Evolutionary conservation across 192 early-diverging fungal species (phyloP).

Genomic region (Coemansia sp.): DNA sequence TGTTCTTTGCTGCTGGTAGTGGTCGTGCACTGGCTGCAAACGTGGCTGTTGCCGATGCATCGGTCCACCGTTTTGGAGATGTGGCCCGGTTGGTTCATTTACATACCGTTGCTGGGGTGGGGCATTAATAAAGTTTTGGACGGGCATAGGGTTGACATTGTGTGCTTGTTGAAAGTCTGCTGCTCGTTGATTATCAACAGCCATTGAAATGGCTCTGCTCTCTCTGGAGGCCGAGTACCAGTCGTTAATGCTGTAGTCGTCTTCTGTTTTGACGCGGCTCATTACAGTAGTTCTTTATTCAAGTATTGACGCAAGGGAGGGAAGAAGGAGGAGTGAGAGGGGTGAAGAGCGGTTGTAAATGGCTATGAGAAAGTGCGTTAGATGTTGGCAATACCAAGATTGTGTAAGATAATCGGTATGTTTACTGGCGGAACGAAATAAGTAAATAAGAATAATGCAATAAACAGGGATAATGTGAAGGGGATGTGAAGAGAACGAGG

Average conservation of each 20-base stretch:
- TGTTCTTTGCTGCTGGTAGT: conserved; percentile 3
- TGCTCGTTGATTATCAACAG: conserved; percentile 14
- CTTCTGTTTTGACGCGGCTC: conserved; percentile 14
- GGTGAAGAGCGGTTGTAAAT: too few species aligned
- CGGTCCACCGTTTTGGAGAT: background rate
- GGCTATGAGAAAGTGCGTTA: too few species aligned
- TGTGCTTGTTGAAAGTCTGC: conserved; percentile 2
- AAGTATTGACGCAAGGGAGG: too few species aligned
- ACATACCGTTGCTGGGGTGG: conserved; percentile 2
- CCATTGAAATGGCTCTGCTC: conserved; percentile 18
- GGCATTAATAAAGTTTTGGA: background rate
- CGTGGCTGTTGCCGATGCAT: conserved; percentile 8
- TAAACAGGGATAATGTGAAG: background rate
- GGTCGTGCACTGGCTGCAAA: conserved; percentile 6
- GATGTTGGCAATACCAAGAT: too few species aligned
- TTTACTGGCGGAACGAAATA: too few species aligned
- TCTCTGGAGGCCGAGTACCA: conserved; percentile 41
- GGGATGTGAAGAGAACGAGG: background rate
- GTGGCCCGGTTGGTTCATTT: background rate
- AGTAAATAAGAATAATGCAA: background rate
- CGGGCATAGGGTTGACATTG: conserved; percentile 6
- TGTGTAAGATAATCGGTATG: too few species aligned
- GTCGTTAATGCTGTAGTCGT: conserved; percentile 25
- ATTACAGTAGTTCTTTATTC: too few species aligned
- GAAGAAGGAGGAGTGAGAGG: too few species aligned